Base-by-base conservation (phyloP, 2,329 filamentous ascomycete genomes). In the Colletotrichum gloeosporioides region DNA sequence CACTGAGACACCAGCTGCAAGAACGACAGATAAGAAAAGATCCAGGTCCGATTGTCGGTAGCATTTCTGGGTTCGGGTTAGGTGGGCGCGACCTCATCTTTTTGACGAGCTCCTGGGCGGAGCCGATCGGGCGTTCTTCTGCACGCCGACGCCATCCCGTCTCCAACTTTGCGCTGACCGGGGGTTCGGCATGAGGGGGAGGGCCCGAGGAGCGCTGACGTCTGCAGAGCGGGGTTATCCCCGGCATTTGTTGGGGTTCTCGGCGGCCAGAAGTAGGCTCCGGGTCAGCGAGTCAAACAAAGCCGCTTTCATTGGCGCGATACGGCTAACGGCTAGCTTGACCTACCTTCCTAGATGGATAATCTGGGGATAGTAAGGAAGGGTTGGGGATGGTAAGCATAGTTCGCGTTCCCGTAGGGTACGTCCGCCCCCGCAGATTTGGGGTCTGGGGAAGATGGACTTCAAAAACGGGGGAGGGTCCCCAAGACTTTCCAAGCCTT, bases 81-180 rank as follows among this genome's bases (percentile, higher is more conserved):
- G 65, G 57, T 73, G 74, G 71, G 74, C 71, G 74, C 74, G 74
- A 76, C 74, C 34, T 12, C 55, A 69, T 76, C 74, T 74, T 76
- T 75, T 76, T 69, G 70, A 76, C 64, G 25, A 53, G 29, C 36
- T 53, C 22, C 70, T 13, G 32, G 62, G 73, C 44, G 29, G 70
- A 55, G 66, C 44, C 13, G 36, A 16, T 66, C 74, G 74, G 74
- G 7, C 27, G 22, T 76, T 76, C 57, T 76, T 76, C 62, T 76
- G 65, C 32, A 16, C 59, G 15, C 74, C 74, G 74, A 69, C 64
- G 29, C 53, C 65, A 36, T 29, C 9, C 15, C 29, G 62, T 55
- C 62, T 57, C 49, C 69, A 44, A 39, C 32, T 62, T 44, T 16
- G 55, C 62, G 25, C 49, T 8, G 32, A 66, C 68, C 22, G 31